phyloP scores from a whole-genome alignment of 805 yeast species.

The Debaryomyces castellii region DNA sequence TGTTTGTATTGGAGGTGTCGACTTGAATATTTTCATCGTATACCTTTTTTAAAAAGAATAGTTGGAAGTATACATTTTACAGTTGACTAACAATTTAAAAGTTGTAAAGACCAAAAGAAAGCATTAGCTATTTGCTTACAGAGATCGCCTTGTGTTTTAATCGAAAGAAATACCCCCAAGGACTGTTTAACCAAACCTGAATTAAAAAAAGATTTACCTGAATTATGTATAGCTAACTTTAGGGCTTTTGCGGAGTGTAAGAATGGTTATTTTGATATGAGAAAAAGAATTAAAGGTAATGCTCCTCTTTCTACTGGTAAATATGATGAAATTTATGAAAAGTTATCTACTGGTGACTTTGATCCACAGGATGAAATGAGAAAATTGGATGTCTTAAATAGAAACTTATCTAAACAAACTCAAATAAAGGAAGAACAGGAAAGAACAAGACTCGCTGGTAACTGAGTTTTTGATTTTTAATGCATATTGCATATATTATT shows the following conservation, averaged over 20 bases:
- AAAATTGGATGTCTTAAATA: constrained; percentile 63
- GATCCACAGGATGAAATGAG: constrained; percentile 78
- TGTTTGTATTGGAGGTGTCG: constrained; percentile 7
- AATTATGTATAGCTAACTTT: constrained; percentile 81
- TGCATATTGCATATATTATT: background rate
- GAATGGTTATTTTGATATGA: constrained; percentile 86
- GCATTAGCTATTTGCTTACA: constrained; percentile 96
- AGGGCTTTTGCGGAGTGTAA: constrained; percentile 87
- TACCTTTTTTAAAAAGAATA: too few species aligned
- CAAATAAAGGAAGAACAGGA: constrained; percentile 32
- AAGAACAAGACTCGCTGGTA: constrained; percentile 14
- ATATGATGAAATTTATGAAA: constrained; percentile 83
- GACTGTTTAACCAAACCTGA: constrained; percentile 83
- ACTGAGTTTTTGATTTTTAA: background rate
- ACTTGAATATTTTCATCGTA: background rate
- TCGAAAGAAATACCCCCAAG: constrained; percentile 86
- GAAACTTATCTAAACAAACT: constrained; percentile 38
- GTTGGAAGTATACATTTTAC: background rate
- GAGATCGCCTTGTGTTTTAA: constrained; percentile 92
- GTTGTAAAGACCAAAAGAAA: constrained; percentile 91
- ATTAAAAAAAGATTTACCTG: constrained; percentile 75
- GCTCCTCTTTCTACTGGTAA: constrained; percentile 92
- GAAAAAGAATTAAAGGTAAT: constrained; percentile 89
- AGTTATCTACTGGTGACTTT: constrained; percentile 76
- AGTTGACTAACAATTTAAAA: constrained; percentile 25